Evolutionary conservation across 176 grass and related monocot genomes (phyloP), one percentile per base, ranked within the genome.

Genomic region (Echinochloa phyllopogon): DNA sequence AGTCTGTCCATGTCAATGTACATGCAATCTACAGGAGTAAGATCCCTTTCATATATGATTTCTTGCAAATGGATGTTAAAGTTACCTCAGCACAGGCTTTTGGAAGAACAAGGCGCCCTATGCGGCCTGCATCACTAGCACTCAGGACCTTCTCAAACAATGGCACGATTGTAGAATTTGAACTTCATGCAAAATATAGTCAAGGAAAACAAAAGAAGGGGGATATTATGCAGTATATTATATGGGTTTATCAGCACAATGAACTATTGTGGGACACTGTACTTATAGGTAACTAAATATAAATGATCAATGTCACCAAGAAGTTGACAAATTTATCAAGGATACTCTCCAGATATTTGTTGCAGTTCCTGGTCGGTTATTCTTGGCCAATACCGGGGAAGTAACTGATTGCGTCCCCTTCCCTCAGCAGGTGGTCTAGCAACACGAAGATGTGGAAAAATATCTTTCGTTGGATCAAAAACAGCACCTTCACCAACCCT

Each of bases 331-430:
- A 27, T 62, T 79, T 37, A 67, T 68, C 10, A 87, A 91, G 94
- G 97, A 99, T 99, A 99, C 97, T 96, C 97, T 94, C 97, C 97
- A 78, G 97, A 99, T 85, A 99, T 99, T 92, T 99, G 97, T 17
- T 99, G 97, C 82, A 99, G 88, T 77, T 99, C 97, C 87, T 99
- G 93, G 74, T 99, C 97, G 21, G 97, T 99, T 86, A 99, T 99
- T 90, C 97, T 94, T 43, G 97, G 97, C 97, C 97, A 99, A 89
- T 99, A 99, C 25, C 97, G 85, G 20, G 97, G 97, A 83, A 99
- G 97, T 75, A 99, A 89, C 25, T 99, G 97, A 87, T 92, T 99
- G 81, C 94, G 94, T 1, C 91, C 92, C 77, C 92, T 86, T 79
- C 94, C 97, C 47, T 99, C 97, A 17, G 94, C 90, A 82, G 97